Evolutionary conservation across 768 basidiomycete genomes (phyloP).

Genomic region (Candolleomyces aberdarensis): DNA sequence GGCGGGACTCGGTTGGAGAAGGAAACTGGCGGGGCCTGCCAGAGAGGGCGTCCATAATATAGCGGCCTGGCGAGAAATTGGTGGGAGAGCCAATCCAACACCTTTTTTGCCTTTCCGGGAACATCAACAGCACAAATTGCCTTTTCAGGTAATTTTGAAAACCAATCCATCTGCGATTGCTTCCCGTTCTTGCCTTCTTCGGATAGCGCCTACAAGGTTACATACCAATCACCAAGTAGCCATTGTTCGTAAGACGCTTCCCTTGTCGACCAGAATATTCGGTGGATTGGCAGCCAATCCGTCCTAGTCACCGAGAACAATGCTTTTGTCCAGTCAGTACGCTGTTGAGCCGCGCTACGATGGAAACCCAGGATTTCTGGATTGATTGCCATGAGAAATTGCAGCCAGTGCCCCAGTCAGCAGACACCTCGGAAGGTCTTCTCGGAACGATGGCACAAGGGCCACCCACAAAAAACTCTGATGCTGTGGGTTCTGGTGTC

Average conservation of each 20-base stretch:
- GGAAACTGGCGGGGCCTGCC: background rate
- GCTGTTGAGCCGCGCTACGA: background rate
- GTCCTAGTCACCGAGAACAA: background rate
- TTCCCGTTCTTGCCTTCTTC: background rate
- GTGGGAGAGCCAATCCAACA: background rate
- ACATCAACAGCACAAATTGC: background rate
- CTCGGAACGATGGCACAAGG: background rate
- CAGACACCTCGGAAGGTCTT: background rate
- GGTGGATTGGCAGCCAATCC: background rate
- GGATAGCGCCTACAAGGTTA: background rate
- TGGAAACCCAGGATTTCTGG: background rate
- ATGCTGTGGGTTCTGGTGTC: background rate
- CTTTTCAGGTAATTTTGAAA: background rate
- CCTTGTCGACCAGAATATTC: background rate
- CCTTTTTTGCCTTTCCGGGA: background rate
- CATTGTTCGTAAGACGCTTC: background rate
- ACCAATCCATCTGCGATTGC: conserved; percentile 2
- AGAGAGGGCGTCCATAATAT: background rate
- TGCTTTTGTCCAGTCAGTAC: background rate
- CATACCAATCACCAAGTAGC: background rate
- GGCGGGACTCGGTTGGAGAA: background rate
- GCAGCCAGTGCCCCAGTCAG: background rate
- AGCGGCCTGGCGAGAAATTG: background rate
- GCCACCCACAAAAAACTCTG: background rate
- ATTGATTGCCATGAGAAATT: background rate